phyloP scores from a whole-genome alignment of 345 rosid genomes.

The Draba incana region DNA sequence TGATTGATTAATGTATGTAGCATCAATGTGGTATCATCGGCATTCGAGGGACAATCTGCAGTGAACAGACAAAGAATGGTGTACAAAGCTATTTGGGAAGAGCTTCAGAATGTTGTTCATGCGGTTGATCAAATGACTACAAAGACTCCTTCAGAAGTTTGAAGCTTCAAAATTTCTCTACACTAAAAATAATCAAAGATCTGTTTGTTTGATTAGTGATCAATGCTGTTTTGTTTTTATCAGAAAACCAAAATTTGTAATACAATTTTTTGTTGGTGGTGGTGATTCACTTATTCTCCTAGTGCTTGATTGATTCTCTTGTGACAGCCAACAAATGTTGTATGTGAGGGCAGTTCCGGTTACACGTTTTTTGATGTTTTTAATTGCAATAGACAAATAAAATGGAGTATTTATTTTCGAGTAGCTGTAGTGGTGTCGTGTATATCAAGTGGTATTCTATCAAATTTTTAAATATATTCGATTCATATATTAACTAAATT shows the following conservation, averaged over 20 bases:
- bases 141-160: conserved; percentile 75
- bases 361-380: not conserved
- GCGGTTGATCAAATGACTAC: conserved; percentile 98
- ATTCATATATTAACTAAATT: not conserved
- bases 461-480: too few species aligned
- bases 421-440: not conserved
- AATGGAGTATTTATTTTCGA: too few species aligned
- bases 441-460: too few species aligned
- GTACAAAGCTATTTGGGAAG: conserved; percentile 98
- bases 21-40: conserved; percentile 78
- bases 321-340: not conserved
- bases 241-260: not conserved
- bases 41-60: conserved; percentile 82
- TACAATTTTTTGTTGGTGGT: not conserved
- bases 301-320: conserved; percentile 1
- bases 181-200: not conserved
- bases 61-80: conserved; percentile 99
- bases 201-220: conserved; percentile 23
- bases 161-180: conserved; percentile 5
- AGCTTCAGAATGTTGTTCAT: conserved; percentile 92
- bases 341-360: not conserved
- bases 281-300: not conserved
- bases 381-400: not conserved
- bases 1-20: conserved; percentile 39
- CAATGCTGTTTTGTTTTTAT: not conserved